A percentile compares a stretch with the other conserved stretches of the same genome.
Evolutionary conservation across 75 land plant species (phyloP).

Genomic region (Larix kaempferi): DNA sequence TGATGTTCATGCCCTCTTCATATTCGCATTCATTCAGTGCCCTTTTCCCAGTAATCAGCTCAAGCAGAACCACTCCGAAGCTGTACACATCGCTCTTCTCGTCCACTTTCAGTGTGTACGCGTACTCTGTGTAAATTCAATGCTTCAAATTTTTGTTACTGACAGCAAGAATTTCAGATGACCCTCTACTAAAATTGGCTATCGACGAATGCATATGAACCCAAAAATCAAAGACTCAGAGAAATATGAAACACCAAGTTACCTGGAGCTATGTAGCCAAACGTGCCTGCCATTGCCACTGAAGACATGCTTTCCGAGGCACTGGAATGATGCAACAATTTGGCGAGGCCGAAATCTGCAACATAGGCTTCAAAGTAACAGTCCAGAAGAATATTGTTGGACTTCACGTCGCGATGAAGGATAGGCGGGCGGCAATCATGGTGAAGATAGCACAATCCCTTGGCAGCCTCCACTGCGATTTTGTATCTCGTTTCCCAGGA

Average conservation of each 20-base stretch:
- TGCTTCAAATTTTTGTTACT: too few species aligned
- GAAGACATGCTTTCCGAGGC: slow-evolving; percentile 73
- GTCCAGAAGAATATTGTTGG: slow-evolving; percentile 66
- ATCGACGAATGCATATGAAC: too few species aligned
- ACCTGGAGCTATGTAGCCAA: slow-evolving; percentile 91
- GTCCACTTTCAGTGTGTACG: slow-evolving; percentile 50
- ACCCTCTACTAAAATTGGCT: too few species aligned
- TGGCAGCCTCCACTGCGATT: slow-evolving; percentile 62
- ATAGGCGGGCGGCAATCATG: slow-evolving; percentile 81
- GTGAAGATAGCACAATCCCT: slow-evolving; percentile 71
- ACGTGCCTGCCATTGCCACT: slow-evolving; percentile 73
- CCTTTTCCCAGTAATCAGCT: slow-evolving; percentile 45
- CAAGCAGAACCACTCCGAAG: slow-evolving; percentile 62
- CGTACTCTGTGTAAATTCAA: slow-evolving; percentile 41
- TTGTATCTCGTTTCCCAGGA: slow-evolving; percentile 61
- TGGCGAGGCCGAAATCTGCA: slow-evolving; percentile 64
- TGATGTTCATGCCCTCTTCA: slow-evolving; percentile 50
- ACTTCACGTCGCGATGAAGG: slow-evolving; percentile 73
- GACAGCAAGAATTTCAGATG: too few species aligned
- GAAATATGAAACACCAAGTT: not conserved
- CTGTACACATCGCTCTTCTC: slow-evolving; percentile 69
- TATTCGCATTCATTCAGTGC: slow-evolving; percentile 35
- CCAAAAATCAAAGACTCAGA: too few species aligned
- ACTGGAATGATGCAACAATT: slow-evolving; percentile 51
- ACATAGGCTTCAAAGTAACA: slow-evolving; percentile 69